These are phyloP conservation scores for Malus sieversii DNA, from an alignment of 306 rosid species.

Conservation along the genomic window DNA sequence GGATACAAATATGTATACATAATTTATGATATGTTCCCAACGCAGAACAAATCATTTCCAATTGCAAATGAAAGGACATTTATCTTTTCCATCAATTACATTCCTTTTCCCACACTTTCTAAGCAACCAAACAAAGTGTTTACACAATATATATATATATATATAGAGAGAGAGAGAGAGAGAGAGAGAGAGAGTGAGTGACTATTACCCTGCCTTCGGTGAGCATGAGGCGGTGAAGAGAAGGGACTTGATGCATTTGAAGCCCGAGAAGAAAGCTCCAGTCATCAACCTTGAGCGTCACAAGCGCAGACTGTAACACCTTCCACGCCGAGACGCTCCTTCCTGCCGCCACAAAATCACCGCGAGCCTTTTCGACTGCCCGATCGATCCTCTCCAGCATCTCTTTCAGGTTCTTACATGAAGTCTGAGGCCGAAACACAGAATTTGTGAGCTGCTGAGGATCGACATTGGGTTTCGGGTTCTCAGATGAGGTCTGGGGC, in stretches of 20 bases:
- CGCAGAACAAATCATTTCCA: neutral
- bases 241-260: conserved; percentile 66
- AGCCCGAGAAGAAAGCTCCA: conserved; percentile 52
- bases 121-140: neutral
- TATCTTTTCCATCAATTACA: neutral
- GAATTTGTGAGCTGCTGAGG: conserved; percentile 6
- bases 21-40: neutral
- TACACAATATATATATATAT: neutral
- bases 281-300: conserved; percentile 47
- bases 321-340: conserved; percentile 64
- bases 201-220: conserved; percentile 66
- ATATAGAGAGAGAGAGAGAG: no score
- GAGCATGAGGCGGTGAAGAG: conserved; percentile 51
- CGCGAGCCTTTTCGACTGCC: conserved; percentile 41
- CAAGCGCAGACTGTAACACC: conserved; percentile 55
- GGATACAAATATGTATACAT: neutral
- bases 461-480: neutral
- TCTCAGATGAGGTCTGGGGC: neutral
- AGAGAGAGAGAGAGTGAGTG: no score
- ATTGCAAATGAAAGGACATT: neutral
- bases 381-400: conserved; percentile 25
- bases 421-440: conserved; percentile 13
- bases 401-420: conserved; percentile 9
- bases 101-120: neutral
- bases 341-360: conserved; percentile 35